phyloP scores from a whole-genome alignment of 73 alveolate species.

The Uronychia setigera region DNA sequence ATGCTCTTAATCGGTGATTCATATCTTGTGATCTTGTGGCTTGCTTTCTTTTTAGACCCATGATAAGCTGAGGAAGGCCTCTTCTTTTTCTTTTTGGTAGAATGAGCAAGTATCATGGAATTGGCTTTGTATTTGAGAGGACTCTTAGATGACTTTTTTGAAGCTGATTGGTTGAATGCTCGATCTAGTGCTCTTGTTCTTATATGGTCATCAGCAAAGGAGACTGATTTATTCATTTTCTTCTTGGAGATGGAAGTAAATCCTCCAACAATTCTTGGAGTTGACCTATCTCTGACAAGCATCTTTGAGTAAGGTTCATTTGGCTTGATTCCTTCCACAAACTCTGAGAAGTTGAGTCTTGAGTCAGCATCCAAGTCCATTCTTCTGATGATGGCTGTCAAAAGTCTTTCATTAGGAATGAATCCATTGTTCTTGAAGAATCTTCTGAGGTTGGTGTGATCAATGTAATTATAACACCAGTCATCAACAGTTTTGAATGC shows the following conservation, averaged over 20 bases:
- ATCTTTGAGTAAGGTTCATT: conserved; percentile 40
- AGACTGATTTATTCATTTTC: not conserved
- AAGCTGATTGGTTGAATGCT: not conserved
- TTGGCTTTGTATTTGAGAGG: not conserved
- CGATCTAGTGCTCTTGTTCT: not conserved
- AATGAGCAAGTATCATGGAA: not conserved
- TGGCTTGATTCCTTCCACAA: conserved; percentile 29
- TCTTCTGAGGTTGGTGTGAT: conserved; percentile 12
- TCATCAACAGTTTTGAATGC: conserved; percentile 47
- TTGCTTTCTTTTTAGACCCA: not conserved
- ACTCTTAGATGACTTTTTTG: not conserved
- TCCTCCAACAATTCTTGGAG: not conserved
- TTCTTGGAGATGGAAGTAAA: not conserved
- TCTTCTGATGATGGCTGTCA: conserved; percentile 51
- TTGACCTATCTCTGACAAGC: not conserved
- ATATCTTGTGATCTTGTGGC: not conserved
- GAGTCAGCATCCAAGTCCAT: conserved; percentile 58
- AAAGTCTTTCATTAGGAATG: not conserved
- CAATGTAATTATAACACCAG: conserved; percentile 43
- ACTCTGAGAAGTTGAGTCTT: conserved; percentile 36
- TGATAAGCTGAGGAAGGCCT: not conserved
- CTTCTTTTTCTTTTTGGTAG: not conserved
- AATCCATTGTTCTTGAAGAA: conserved; percentile 32
- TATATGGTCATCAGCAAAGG: not conserved
- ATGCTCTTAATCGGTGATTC: not conserved